Percentiles rank a stretch among this genome's conserved stretches.
Evolutionary conservation across 2,329 filamentous ascomycete genomes (phyloP).

Genomic region (Cucurbitaria berberidis): DNA sequence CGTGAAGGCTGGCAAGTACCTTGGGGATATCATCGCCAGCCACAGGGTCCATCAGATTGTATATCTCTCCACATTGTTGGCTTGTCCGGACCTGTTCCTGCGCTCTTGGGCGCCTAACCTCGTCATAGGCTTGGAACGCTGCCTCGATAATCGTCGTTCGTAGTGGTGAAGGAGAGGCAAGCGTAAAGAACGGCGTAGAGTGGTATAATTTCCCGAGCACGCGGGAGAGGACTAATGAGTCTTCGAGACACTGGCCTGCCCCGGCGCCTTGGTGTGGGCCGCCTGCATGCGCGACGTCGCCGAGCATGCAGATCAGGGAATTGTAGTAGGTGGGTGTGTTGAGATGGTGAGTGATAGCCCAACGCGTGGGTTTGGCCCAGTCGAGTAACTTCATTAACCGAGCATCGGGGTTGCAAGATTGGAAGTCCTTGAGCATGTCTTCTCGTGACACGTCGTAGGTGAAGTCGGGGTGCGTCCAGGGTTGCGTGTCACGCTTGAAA

Average conservation of each 20-base stretch:
- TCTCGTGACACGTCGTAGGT: constrained; percentile 24
- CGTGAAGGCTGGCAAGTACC: constrained; percentile 17
- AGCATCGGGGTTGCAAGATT: constrained; percentile 11
- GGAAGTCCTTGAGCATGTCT: constrained; percentile 34
- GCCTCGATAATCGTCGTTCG: constrained; percentile 17
- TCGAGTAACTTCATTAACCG: constrained; percentile 21
- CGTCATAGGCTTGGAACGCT: constrained; percentile 32
- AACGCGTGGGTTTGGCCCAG: constrained; percentile 27
- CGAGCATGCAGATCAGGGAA: constrained; percentile 28
- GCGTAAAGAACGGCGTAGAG: background rate
- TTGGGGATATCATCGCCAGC: constrained; percentile 16
- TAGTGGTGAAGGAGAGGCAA: constrained; percentile 6
- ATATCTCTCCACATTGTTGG: constrained; percentile 21
- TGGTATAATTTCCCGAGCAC: constrained; percentile 21
- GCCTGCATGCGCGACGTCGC: constrained; percentile 37
- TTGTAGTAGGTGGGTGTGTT: constrained; percentile 32
- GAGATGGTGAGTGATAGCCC: constrained; percentile 34
- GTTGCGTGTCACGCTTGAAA: constrained; percentile 23
- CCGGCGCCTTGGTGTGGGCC: constrained; percentile 36
- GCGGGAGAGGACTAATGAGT: constrained; percentile 32
- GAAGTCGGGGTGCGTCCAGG: constrained; percentile 16
- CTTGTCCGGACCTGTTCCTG: constrained; percentile 29
- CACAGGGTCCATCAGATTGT: constrained; percentile 12
- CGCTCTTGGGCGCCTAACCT: constrained; percentile 28
- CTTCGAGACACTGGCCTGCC: constrained; percentile 39